Percentiles rank a stretch among this genome's conserved stretches.
These are phyloP conservation scores for Geotrichum candidum DNA, from an alignment of 1,139 yeast genomes.

Conservation along the genomic window DNA sequence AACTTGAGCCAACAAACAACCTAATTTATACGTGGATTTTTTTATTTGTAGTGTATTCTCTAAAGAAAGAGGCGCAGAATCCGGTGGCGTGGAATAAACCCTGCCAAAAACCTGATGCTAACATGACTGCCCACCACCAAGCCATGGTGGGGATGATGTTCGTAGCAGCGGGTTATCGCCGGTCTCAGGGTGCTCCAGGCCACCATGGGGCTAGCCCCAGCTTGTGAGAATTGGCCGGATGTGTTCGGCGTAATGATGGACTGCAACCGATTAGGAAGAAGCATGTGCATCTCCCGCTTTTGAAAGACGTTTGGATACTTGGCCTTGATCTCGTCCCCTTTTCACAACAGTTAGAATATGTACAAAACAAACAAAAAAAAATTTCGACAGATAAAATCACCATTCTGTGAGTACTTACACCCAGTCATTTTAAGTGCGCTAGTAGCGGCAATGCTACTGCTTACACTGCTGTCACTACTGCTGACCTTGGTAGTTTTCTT, in stretches of 20 bases:
- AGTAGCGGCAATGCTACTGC: not conserved
- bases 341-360: not conserved
- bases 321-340: not conserved
- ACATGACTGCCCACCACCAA: too few species aligned
- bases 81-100: too few species aligned
- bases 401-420: not conserved
- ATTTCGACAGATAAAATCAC: not conserved
- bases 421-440: not conserved
- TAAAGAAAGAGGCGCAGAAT: too few species aligned
- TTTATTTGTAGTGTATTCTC: too few species aligned
- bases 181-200: too few species aligned
- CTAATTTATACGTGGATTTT: too few species aligned
- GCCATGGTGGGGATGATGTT: too few species aligned
- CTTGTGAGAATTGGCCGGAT: too few species aligned
- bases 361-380: not conserved
- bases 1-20: too few species aligned
- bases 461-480: not conserved
- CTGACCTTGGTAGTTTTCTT: not conserved
- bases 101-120: too few species aligned
- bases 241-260: not conserved
- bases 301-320: not conserved
- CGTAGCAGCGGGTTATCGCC: too few species aligned
- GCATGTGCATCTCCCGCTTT: not conserved
- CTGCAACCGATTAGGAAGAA: not conserved
- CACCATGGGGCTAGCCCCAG: too few species aligned